Evolutionary conservation across 2,329 filamentous ascomycete genomes (phyloP).

Genomic region (Pochonia chlamydosporia): DNA sequence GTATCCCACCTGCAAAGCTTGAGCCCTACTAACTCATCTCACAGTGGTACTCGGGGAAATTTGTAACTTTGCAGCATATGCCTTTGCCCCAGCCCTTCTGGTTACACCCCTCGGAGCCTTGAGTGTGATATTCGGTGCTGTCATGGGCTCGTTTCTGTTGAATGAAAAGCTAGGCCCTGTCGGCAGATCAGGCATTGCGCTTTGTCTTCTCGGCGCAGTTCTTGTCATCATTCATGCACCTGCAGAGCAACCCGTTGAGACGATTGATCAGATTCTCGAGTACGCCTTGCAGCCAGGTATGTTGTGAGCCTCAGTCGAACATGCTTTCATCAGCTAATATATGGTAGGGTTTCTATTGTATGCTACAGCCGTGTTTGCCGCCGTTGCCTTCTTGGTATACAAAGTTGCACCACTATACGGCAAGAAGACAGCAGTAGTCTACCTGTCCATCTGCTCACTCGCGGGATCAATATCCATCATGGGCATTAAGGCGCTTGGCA

Average conservation of each 20-base stretch:
- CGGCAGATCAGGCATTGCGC: conserved; percentile 90
- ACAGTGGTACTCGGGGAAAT: conserved; percentile 86
- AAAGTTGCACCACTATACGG: conserved; percentile 82
- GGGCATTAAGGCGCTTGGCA: conserved; percentile 97
- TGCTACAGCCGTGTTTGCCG: conserved; percentile 70
- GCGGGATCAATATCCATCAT: conserved; percentile 97
- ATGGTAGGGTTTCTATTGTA: conserved; percentile 79
- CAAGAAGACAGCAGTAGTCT: conserved; percentile 91
- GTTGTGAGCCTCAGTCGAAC: not conserved
- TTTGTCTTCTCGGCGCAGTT: conserved; percentile 90
- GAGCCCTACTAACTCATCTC: conserved; percentile 2
- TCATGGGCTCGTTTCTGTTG: conserved; percentile 90
- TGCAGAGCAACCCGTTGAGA: conserved; percentile 83
- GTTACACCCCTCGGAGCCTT: conserved; percentile 92
- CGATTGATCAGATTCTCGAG: conserved; percentile 83
- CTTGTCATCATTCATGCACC: conserved; percentile 97
- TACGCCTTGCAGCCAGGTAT: conserved; percentile 88
- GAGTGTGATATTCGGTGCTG: conserved; percentile 89
- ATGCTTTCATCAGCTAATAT: too few relatives aligned
- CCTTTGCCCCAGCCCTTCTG: conserved; percentile 93
- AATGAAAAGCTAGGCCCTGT: conserved; percentile 80
- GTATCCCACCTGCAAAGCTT: conserved; percentile 21
- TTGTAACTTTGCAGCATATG: conserved; percentile 96
- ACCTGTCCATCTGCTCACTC: conserved; percentile 94
- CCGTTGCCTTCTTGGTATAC: conserved; percentile 94